A percentile compares a stretch with the other conserved stretches of the same genome.
phyloP scores from a whole-genome alignment of 169 alveolate genomes.

The Eimeria sp. region DNA sequence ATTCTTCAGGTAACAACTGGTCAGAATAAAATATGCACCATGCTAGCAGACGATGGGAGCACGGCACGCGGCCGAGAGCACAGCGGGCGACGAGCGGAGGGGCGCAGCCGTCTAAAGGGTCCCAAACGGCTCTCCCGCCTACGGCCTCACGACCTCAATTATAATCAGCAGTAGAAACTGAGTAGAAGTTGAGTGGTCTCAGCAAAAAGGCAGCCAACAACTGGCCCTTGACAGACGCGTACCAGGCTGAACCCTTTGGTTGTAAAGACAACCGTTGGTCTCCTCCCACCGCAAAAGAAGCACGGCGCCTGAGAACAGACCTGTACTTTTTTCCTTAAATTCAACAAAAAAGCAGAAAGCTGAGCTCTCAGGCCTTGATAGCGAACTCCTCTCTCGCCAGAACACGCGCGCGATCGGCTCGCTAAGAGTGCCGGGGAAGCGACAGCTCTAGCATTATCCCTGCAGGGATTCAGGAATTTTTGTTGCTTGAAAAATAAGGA shows the following conservation, averaged over 20 bases:
- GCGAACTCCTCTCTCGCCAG: background rate
- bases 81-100: background rate
- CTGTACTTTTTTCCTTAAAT: background rate
- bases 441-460: background rate
- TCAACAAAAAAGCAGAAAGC: background rate
- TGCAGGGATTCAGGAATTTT: background rate
- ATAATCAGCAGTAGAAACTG: background rate
- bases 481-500: background rate
- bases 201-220: background rate
- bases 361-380: background rate
- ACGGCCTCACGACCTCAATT: background rate
- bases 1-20: background rate
- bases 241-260: background rate
- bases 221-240: background rate
- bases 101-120: background rate
- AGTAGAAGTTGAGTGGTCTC: background rate
- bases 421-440: background rate
- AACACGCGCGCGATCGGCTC: constrained; percentile 16
- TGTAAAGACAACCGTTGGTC: background rate
- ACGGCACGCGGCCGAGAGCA: background rate
- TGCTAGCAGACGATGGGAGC: background rate
- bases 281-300: constrained; percentile 3
- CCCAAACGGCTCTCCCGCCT: background rate
- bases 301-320: background rate
- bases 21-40: background rate